Evolutionary conservation across 176 grass and related monocot genomes (phyloP), one percentile per base, ranked within the genome.

Genomic region (Aegilops speltoides): DNA sequence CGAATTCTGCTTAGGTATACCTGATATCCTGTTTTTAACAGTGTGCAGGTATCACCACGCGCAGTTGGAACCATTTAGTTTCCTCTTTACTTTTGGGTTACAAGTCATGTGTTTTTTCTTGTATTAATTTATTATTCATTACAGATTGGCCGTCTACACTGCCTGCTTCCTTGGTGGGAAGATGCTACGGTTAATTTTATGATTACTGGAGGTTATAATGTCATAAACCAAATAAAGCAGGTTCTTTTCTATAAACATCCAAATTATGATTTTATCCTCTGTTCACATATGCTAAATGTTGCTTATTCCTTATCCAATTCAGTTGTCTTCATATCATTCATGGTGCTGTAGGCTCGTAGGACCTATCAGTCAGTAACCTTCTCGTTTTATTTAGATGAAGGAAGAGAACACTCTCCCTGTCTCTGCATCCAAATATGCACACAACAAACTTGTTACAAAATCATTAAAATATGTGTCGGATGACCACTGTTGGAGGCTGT

Each of bases 131-230:
- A 67, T 17, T 46, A 43, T 26, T 37, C 57, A 10, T 85, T 88
- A 82, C 92, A 98, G 96, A 86, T 96, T 80, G 90, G 96, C 3
- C 91, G 93, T 22, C 82, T 98, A 48, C 96, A 98, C 73, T 96
- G 96, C 77, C 73, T 94, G 71, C 84, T 92, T 87, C 96, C 96
- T 8, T 98, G 96, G 96, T 98, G 96, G 96, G 91, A 96, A 83
- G 93, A 96, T 88, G 88, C 92, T 77, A 92, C 92, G 10, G 90
- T 98, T 90, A 85, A 93, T 87, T 98, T 98, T 89, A 98, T 98
- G 90, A 75, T 94, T 57, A 91, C 84, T 60, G 96, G 96, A 7
- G 96, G 96, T 36, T 98, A 98, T 80, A 90, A 98, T 93, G 96
- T 98, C 86, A 26, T 87, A 68, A 73, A 88, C 78, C 84, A 91